Base-by-base conservation (phyloP, 768 basidiomycete species). In the Mycena alexandri region DNA sequence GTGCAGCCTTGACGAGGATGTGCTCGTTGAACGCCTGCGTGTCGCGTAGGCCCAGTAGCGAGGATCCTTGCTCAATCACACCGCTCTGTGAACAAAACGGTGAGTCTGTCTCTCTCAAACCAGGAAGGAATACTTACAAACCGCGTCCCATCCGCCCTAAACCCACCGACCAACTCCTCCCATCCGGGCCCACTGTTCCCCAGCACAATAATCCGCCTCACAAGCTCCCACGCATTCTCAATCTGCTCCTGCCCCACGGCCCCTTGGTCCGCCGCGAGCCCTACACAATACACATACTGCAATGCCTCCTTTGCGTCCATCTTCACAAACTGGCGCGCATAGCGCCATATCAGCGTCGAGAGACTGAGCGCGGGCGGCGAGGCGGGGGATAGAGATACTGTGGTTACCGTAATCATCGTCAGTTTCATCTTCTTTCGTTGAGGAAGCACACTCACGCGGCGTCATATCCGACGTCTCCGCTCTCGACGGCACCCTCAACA, bases 151-250 rank as follows among this genome's bases (percentile, higher is more conserved):
- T 99, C 96, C 7, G 89, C 82, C 68, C 93, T 85, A 74, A 97
- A 93, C 12, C 94, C 95, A n/a, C 97, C 97, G 3, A 99, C 91
- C 19, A 99, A 87, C 77, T 94, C 93, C 53, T 96, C 93, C 94
- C 96, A 99, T 17, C 86, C 91, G 8, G 90, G 89, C 1, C 92
- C 92, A 5, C 88, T 84, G 73, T 93, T 93, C 9, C 91, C 90
- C 46, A 91, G 80, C 2, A 94, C 90, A 72, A 95, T 91, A 67
- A 94, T 91, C 47, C 92, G 85, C 51, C 93, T 82, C 1, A 89
- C 89, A 24, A 93, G 86, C 52, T 94, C 92, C 91, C 93, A 94
- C 2, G 93, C 89, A 38, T 79, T 86, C 75, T 93, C 90, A 43
- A 94, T 79, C 74, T 98, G 96, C 75, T 96, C 93, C 73, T 89